Conservation (phyloP, 768 basidiomycete genomes). For the Leccinum truebloodii region DNA sequence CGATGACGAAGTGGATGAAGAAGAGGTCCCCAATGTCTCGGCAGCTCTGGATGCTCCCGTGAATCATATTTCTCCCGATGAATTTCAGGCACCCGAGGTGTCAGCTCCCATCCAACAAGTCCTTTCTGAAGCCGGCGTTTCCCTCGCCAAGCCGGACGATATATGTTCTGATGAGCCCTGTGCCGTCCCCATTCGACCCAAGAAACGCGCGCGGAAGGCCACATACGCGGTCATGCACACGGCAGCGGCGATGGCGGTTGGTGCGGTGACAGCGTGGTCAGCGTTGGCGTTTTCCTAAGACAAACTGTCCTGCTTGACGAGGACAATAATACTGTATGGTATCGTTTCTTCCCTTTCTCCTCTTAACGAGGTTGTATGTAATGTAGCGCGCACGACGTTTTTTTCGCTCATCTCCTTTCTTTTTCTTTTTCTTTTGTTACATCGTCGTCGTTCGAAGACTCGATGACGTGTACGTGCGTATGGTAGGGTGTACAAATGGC, state of each 20-base stretch:
- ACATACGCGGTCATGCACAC: constrained; percentile 51
- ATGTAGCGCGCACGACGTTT: neutral
- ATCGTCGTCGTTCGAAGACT: neutral
- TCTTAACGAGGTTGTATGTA: constrained; percentile 6
- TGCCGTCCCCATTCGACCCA: constrained; percentile 21
- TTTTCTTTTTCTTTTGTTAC: neutral
- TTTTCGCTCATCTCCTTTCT: neutral
- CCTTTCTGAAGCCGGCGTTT: neutral
- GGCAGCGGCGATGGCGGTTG: constrained; percentile 61
- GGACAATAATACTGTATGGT: neutral
- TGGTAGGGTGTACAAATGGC: constrained; percentile 8
- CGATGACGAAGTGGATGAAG: constrained; percentile 38
- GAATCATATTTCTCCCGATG: neutral
- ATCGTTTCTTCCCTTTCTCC: neutral
- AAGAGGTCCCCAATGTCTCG: constrained; percentile 1
- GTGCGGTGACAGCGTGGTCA: constrained; percentile 73
- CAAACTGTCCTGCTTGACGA: neutral
- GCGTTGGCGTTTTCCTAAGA: constrained; percentile 62
- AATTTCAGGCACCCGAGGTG: neutral
- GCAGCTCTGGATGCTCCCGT: neutral
- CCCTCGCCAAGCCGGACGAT: neutral
- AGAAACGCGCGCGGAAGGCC: constrained; percentile 48
- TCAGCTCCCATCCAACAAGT: constrained; percentile 2
- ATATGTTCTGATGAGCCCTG: neutral
- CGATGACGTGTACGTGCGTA: constrained; percentile 2